Evolutionary conservation across 345 rosid species (phyloP).

Genomic region (Eutrema japonicum): DNA sequence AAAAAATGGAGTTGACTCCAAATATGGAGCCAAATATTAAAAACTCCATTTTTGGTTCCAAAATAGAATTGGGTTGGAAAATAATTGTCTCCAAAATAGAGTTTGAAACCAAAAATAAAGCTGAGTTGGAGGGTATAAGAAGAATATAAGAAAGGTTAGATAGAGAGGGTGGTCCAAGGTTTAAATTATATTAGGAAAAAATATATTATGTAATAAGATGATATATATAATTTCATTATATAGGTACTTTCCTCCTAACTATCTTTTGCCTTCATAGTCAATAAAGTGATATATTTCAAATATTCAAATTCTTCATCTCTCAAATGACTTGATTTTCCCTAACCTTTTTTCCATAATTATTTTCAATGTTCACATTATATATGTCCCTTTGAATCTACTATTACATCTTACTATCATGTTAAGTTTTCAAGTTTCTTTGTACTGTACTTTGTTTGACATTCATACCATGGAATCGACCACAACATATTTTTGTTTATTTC

Average conservation of each 20-base stretch:
- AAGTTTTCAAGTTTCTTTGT: no score
- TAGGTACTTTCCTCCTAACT: conserved; percentile 40
- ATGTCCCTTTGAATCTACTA: neutral
- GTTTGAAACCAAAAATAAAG: no score
- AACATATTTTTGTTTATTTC: no score
- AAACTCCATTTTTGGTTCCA: no score
- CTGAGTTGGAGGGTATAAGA: neutral
- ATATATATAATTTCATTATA: conserved; percentile 5
- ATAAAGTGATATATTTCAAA: conserved; percentile 34
- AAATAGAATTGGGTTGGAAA: no score
- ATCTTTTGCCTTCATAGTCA: conserved; percentile 21
- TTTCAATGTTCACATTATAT: conserved; percentile 31
- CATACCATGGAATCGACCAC: no score
- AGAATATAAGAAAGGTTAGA: conserved; percentile 36
- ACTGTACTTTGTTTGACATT: no score
- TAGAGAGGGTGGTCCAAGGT: conserved; percentile 33
- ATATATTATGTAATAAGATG: neutral
- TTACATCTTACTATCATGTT: neutral
- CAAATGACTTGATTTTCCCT: conserved; percentile 30
- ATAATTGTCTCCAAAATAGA: no score
- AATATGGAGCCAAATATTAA: no score
- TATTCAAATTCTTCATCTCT: conserved; percentile 32
- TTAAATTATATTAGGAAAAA: neutral
- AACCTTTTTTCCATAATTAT: conserved; percentile 7
- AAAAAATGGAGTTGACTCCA: no score